Conservation (phyloP, 176 grass and related monocot genomes). For the Secale cereale region DNA sequence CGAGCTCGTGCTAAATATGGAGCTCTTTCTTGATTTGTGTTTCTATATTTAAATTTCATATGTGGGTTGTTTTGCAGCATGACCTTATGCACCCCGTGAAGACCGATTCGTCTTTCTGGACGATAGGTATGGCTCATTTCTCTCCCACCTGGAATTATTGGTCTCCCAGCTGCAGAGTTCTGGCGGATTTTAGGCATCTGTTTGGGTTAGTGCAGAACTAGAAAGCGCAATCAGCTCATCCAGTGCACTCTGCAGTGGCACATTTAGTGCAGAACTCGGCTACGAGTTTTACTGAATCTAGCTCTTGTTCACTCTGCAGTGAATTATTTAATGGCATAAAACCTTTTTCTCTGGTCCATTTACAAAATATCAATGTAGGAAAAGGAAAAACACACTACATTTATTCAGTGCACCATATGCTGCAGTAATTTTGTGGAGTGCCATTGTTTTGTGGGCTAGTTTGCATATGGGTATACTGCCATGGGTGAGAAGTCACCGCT, state of each 20-base stretch:
- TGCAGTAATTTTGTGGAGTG: background rate
- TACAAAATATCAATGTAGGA: background rate
- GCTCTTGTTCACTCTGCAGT: background rate
- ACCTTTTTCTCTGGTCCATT: background rate
- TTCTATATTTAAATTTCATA: background rate
- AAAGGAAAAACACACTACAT: background rate
- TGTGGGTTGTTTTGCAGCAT: conserved; percentile 43
- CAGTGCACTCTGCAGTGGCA: background rate
- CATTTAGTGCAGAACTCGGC: background rate
- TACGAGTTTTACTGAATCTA: background rate
- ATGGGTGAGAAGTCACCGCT: background rate
- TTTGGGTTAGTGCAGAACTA: background rate
- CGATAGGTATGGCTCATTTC: conserved; percentile 50
- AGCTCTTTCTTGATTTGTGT: background rate
- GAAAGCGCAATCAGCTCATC: background rate
- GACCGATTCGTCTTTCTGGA: conserved; percentile 97
- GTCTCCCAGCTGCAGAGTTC: background rate
- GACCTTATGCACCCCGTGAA: conserved; percentile 73
- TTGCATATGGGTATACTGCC: background rate
- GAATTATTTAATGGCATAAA: background rate
- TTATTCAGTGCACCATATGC: background rate
- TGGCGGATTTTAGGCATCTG: background rate
- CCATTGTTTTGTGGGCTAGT: background rate
- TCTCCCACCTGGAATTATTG: background rate
- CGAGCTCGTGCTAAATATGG: background rate